phyloP scores from a whole-genome alignment of 1,139 yeast genomes.

The Pichia cactophila region DNA sequence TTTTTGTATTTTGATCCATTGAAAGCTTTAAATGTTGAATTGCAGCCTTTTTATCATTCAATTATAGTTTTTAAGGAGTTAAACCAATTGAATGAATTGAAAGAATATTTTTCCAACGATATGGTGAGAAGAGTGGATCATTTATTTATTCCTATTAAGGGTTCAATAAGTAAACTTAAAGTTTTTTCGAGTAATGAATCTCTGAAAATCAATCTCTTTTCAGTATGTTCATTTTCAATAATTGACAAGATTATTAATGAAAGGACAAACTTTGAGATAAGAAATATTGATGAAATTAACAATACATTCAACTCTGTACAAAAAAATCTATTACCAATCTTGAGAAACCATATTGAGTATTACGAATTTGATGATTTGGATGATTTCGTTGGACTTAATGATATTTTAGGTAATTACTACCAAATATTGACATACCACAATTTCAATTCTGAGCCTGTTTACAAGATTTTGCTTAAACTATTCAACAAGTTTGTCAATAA shows the following conservation, averaged over 20 bases:
- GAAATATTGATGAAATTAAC: constrained; percentile 52
- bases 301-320: constrained; percentile 74
- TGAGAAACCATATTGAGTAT: constrained; percentile 25
- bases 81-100: constrained; percentile 53
- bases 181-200: constrained; percentile 28
- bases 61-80: constrained; percentile 74
- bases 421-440: constrained; percentile 73
- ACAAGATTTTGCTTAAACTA: constrained; percentile 51
- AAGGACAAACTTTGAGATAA: constrained; percentile 47
- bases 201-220: constrained; percentile 50
- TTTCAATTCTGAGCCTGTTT: constrained; percentile 53
- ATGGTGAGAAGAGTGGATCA: constrained; percentile 66
- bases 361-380: constrained; percentile 27
- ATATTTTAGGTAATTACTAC: constrained; percentile 60
- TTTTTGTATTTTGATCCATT: constrained; percentile 35
- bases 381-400: constrained; percentile 41
- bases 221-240: constrained; percentile 69
- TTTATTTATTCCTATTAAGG: constrained; percentile 40
- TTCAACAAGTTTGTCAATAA: constrained; percentile 56
- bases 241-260: constrained; percentile 62
- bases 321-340: constrained; percentile 45
- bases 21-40: constrained; percentile 42
- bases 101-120: constrained; percentile 61
- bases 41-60: constrained; percentile 73
- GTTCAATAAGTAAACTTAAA: constrained; percentile 18